Evolutionary conservation across 129 eudicot species (phyloP), one percentile per base, ranked within the genome.

Genomic region (Tagetes erecta): DNA sequence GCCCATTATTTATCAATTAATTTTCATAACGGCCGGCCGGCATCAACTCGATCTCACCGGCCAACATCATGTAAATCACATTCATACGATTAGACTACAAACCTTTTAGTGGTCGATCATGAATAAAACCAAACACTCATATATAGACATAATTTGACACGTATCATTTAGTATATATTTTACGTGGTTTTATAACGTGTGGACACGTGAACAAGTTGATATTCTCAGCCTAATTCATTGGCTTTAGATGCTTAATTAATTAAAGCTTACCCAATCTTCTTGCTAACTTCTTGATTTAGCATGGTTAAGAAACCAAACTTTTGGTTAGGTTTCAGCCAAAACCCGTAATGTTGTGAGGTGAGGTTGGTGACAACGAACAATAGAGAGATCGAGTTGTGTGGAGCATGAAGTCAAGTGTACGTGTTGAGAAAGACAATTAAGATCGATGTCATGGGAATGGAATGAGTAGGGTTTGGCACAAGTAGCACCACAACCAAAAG

Each of bases 401-500:
- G 41, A 73, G 75, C 73, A 72, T 75, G 65, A 58, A 72, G 70
- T 72, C 42, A 53, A 44, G 20, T 78, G 56, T 72, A 78, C 72
- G 83, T 79, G 46, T 53, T 40, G 74, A 72, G 83, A 79, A 79
- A 72, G 83, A 72, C 73, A 79, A 71, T 20, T 20, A 20, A 20
- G 27, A 20, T 20, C 27, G 51, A 72, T 79, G 73, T 78, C 76
- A 65, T 83, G 87, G 80, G 58, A 78, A 58, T 72, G 82, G 76
- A 65, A 82, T 56, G 84, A 64, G 74, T 70, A 78, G 84, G 87
- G 87, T 70, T 80, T 70, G 90, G 86, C 76, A 83, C 68, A 74
- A 84, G 82, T 79, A 76, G 83, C 84, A 83, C 88, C 91, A 87
- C 91, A 83, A 83, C 80, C 78, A 62, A 83, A 83, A 86, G 88